A percentile compares a stretch with the other conserved stretches of the same genome.
Evolutionary conservation across 2,329 filamentous ascomycete species (phyloP).

Genomic region (Westerdykella ornata): DNA sequence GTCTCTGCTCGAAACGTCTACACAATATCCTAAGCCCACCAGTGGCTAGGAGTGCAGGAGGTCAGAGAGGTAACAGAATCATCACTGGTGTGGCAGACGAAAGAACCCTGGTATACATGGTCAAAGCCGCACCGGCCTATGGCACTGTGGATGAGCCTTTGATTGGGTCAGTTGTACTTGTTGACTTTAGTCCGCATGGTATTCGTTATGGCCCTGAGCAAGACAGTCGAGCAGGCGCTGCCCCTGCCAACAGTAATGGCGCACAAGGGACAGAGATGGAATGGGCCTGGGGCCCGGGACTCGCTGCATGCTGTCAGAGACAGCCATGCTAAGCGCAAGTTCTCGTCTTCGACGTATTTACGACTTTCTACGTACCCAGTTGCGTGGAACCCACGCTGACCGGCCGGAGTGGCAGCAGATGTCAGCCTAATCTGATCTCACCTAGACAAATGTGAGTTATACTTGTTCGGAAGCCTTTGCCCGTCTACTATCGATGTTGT

Average conservation of each 20-base stretch:
- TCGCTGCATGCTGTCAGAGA: neutral
- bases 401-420: too few relatives aligned
- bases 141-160: constrained; percentile 13
- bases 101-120: constrained; percentile 31
- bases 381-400: too few relatives aligned
- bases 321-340: neutral
- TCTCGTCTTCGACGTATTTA: too few relatives aligned
- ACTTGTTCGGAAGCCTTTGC: too few relatives aligned
- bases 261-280: neutral
- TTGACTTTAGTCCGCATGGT: constrained; percentile 21
- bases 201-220: constrained; percentile 5
- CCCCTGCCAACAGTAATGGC: neutral
- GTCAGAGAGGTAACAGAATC: constrained; percentile 7
- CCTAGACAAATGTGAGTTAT: too few relatives aligned
- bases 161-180: constrained; percentile 26
- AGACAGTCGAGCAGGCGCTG: neutral
- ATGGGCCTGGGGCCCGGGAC: neutral
- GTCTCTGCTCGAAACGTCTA: constrained; percentile 23
- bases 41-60: constrained; percentile 3
- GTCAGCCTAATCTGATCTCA: too few relatives aligned
- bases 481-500: too few relatives aligned
- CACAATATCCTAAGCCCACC: constrained; percentile 31
- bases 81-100: constrained; percentile 29
- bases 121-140: constrained; percentile 20
- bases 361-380: too few relatives aligned